Evolutionary conservation across 176 grass and related monocot genomes (phyloP).

Genomic region (Musa beccarii): DNA sequence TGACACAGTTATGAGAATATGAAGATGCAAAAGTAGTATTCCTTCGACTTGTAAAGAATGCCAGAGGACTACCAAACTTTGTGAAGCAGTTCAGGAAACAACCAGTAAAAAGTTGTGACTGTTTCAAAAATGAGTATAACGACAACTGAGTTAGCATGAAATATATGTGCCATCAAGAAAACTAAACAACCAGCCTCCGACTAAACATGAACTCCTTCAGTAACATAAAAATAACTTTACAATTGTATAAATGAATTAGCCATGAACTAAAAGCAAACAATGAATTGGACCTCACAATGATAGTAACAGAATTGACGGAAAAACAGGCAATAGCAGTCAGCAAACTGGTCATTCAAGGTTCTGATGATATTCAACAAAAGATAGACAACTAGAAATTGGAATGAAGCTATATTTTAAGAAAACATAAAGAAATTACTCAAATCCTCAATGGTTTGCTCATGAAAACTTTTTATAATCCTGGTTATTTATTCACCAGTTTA

Average conservation of each 20-base stretch:
- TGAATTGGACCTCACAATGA: background rate
- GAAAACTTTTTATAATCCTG: background rate
- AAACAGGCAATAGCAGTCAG: background rate
- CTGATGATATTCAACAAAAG: background rate
- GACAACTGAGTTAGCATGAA: background rate
- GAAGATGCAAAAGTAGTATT: no score
- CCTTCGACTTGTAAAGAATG: no score
- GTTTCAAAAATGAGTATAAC: background rate
- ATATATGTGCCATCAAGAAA: background rate
- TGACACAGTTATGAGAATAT: no score
- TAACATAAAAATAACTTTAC: background rate
- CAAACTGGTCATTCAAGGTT: background rate
- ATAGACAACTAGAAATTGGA: background rate
- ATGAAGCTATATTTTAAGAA: background rate
- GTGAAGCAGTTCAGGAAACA: background rate
- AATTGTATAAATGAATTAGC: background rate
- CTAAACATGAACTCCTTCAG: background rate
- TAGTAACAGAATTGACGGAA: background rate
- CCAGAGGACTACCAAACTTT: background rate
- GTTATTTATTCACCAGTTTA: constrained; percentile 57
- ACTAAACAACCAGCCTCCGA: background rate
- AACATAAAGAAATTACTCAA: background rate
- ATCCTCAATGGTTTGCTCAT: background rate
- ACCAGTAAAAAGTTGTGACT: background rate
- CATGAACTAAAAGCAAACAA: background rate